Base-by-base conservation (phyloP, 2,329 filamentous ascomycete species). In the Plenodomus biglobosus region DNA sequence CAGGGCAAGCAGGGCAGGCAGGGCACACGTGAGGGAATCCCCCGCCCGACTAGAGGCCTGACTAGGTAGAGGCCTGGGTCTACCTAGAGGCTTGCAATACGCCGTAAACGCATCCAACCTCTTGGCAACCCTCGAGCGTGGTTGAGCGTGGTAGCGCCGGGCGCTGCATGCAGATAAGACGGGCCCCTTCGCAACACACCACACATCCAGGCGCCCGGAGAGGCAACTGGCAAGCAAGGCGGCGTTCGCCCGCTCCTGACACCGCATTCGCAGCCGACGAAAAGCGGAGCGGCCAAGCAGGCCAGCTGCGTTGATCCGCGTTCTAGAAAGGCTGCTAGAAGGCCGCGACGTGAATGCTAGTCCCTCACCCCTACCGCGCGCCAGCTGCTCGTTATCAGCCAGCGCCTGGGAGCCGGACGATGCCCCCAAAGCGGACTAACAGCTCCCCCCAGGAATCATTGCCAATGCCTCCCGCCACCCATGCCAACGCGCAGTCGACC, bases 321-420 rank as follows among this genome's bases (percentile, higher is more conserved):
- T 62, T 62, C 58, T 62, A 48, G 59, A 62, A 62, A 56, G 40
- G 40, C 40, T 59, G 48, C 55, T 62, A 53, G 59, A 57, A 57
- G 20, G 24, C 42, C 38, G 43, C 43, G 27, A 15, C 22, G 22
- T 5, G 22, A 24, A 5, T 24, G 5, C 22, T 24, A 24, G 22
- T 24, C 5, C 5, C 10, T 10, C 5, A 24, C 22, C 22, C 27
- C 27, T 15, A 11, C 3, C 27, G 27, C 27, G 27, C 27, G 27
- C 27, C 27, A 15, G 27, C 27, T 36, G 30, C 34, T 41, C 38
- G 50, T 59, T 56, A 61, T 59, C 55, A 58, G 42, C 42, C 57
- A 38, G 8, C 8, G 49, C 57, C 21, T 41, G 59, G 57, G 6
- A 32, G 8, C 8, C 40, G 34, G 35, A 37, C 35, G 16, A 37